Conservation (phyloP, 2,329 filamentous ascomycete genomes). For the Pestalotiopsis sp. region DNA sequence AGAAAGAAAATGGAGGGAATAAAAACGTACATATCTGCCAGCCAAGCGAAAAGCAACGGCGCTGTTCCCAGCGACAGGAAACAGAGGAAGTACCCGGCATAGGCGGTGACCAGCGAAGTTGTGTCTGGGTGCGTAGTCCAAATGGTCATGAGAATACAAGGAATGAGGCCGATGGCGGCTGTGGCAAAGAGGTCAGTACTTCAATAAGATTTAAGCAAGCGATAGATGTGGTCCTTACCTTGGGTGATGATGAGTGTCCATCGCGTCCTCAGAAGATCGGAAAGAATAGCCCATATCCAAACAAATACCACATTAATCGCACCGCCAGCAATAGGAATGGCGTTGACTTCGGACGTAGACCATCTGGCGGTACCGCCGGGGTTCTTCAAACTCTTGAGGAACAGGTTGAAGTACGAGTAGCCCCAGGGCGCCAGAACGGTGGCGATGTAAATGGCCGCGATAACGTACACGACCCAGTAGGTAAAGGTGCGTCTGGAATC, state of each 20-base stretch:
- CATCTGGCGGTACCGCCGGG: conserved; percentile 44
- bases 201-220: not conserved
- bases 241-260: conserved; percentile 54
- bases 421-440: conserved; percentile 50
- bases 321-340: conserved; percentile 50
- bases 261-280: conserved; percentile 50
- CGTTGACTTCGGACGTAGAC: conserved; percentile 47
- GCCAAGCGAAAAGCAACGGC: conserved; percentile 55
- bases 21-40: conserved; percentile 45
- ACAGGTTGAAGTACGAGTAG: conserved; percentile 48
- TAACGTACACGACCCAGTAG: conserved; percentile 48
- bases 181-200: not conserved
- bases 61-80: conserved; percentile 52
- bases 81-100: conserved; percentile 55
- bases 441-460: conserved; percentile 46
- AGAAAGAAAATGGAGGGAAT: too few relatives aligned
- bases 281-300: conserved; percentile 52
- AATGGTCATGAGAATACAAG: conserved; percentile 55
- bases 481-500: conserved; percentile 39
- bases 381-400: conserved; percentile 42
- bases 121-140: conserved; percentile 50
- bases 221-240: conserved; percentile 24
- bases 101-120: conserved; percentile 48
- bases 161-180: conserved; percentile 48
- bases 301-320: conserved; percentile 51